Percentiles rank a stretch among this genome's conserved stretches.
Evolutionary conservation across 2,329 filamentous ascomycete genomes (phyloP).

Genomic region (Clathrospora elynae): DNA sequence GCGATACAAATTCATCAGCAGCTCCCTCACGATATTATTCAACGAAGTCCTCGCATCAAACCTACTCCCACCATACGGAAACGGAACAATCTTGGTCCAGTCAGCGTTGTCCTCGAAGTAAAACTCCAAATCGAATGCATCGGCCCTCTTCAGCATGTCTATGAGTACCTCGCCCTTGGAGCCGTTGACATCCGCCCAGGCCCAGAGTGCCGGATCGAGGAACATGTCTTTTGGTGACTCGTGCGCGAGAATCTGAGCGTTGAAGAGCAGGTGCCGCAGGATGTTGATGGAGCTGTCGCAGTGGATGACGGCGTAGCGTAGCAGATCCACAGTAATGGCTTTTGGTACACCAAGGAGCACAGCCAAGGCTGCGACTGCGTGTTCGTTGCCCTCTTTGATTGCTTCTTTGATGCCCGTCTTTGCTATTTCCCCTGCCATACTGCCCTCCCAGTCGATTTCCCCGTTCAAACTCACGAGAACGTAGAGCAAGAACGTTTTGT

Average conservation of each 20-base stretch:
- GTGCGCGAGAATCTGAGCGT: slow-evolving; percentile 39
- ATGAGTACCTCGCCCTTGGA: slow-evolving; percentile 37
- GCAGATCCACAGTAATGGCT: slow-evolving; percentile 34
- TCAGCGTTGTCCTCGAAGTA: slow-evolving; percentile 38
- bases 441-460: slow-evolving; percentile 44
- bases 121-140: slow-evolving; percentile 42
- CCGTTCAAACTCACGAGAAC: slow-evolving; percentile 42
- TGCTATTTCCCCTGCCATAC: slow-evolving; percentile 42
- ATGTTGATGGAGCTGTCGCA: slow-evolving; percentile 38
- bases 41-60: slow-evolving; percentile 40
- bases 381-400: slow-evolving; percentile 33
- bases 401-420: slow-evolving; percentile 40
- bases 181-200: slow-evolving; percentile 39
- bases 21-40: slow-evolving; percentile 30
- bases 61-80: slow-evolving; percentile 42
- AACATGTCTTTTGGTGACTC: slow-evolving; percentile 32
- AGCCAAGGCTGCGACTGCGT: slow-evolving; percentile 41
- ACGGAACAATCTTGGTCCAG: slow-evolving; percentile 38
- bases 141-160: slow-evolving; percentile 38
- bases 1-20: slow-evolving; percentile 38
- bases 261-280: slow-evolving; percentile 43
- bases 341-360: slow-evolving; percentile 40
- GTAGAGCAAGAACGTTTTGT: slow-evolving; percentile 41
- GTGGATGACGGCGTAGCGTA: slow-evolving; percentile 39
- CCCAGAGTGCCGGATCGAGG: slow-evolving; percentile 42